Conservation (phyloP, 2,329 filamentous ascomycete genomes). For the Diplodia scrobiculata region DNA sequence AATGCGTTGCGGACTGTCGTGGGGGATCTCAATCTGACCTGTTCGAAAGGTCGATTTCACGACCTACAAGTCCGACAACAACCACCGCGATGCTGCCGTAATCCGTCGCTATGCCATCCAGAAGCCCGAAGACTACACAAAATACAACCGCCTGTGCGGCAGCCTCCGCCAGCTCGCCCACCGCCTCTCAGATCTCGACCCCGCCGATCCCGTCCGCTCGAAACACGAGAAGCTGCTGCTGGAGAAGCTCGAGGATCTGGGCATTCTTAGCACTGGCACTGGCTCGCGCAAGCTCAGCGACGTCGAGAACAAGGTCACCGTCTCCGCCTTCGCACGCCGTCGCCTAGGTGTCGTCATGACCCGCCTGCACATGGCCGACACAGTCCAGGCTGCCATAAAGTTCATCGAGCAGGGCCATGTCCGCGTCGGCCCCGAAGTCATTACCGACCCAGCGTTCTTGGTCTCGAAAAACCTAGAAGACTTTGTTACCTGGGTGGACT, state of each 20-base stretch:
- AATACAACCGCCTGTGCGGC: conserved; percentile 51
- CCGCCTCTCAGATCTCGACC: conserved; percentile 76
- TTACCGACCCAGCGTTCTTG: conserved; percentile 86
- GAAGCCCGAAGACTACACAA: conserved; percentile 79
- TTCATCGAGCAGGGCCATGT: conserved; percentile 96
- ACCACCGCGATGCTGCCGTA: conserved; percentile 79
- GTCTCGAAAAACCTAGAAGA: conserved; percentile 88
- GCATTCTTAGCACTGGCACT: conserved; percentile 73
- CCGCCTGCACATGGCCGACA: conserved; percentile 86
- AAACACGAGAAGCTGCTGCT: conserved; percentile 86
- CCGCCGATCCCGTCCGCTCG: conserved; percentile 73
- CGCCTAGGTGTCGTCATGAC: conserved; percentile 90
- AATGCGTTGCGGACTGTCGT: no score
- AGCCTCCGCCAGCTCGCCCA: conserved; percentile 90
- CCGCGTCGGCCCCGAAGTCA: conserved; percentile 82
- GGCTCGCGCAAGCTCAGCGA: conserved; percentile 59
- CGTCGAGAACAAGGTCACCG: conserved; percentile 85
- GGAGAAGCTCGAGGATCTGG: conserved; percentile 91
- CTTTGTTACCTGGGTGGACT: conserved; percentile 94
- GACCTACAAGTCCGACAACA: conserved; percentile 85
- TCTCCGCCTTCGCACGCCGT: conserved; percentile 82
- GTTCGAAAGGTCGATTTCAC: conserved; percentile 87
- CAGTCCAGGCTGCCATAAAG: conserved; percentile 74
- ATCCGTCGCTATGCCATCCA: conserved; percentile 87
- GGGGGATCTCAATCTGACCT: conserved; percentile 60